Evolutionary conservation across 2,329 filamentous ascomycete genomes (phyloP).

Genomic region (Pseudocercospora musae): DNA sequence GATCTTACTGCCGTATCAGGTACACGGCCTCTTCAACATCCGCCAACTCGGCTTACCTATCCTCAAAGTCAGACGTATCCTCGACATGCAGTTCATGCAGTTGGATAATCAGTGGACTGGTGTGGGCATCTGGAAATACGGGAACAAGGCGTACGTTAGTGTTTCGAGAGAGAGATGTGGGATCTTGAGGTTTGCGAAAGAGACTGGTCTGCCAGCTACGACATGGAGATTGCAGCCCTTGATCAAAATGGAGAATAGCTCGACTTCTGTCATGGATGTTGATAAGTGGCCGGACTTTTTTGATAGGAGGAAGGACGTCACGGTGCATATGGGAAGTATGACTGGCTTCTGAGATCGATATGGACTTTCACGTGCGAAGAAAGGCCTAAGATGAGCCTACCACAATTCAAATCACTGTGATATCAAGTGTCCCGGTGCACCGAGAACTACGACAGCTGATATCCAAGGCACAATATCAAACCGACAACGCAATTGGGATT

Average conservation of each 20-base stretch:
- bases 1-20: background rate
- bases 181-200: background rate
- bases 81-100: background rate
- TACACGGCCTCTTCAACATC: background rate
- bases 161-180: background rate
- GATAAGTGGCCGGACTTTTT: background rate
- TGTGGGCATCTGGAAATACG: background rate
- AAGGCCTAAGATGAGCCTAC: background rate
- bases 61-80: background rate
- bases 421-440: background rate
- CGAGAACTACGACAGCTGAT: background rate
- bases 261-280: background rate
- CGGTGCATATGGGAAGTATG: background rate
- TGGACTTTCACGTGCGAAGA: background rate
- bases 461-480: too few species aligned
- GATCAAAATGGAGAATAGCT: background rate
- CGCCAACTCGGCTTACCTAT: background rate
- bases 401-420: background rate
- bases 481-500: background rate
- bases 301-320: background rate
- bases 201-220: background rate
- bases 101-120: background rate
- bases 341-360: background rate
- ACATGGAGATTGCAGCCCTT: background rate
- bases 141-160: background rate